Evolutionary conservation across 768 basidiomycete species (phyloP), one percentile per base, ranked within the genome.

Genomic region (Termitomyces sp.): DNA sequence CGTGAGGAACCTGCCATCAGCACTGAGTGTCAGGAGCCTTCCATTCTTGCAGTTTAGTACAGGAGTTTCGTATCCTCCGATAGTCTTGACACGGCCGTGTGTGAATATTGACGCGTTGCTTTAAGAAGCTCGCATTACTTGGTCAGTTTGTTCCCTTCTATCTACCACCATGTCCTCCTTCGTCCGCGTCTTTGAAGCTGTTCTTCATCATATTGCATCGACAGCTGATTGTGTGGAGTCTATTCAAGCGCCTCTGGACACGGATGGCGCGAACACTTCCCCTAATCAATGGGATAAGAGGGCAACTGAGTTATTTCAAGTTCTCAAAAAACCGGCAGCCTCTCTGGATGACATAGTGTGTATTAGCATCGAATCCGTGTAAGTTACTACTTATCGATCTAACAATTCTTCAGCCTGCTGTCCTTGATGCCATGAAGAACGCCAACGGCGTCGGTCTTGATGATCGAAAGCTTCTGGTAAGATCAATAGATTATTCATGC

Each of bases 401-500:
- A 19, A 45, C 23, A 37, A n/a, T n/a, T n/a, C 10, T 30, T 19
- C 32, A 85, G 84, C 73, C 75, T 28, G 81, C 79, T 14, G 73
- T 77, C 50, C 54, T 68, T 34, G 79, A 88, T 65, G 79, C 79
- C 12, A 34, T 82, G 10, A 66, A 67, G 57, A 70, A 83, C 60
- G 25, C 44, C 60, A 69, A 17, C 69, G 70, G 63, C 1, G 59
- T 66, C 12, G 77, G 79, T 2, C 63, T 82, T 40, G 75, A 90
- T 62, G 88, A 90, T 64, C 79, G 88, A 57, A 67, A 79, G 28
- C 68, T 88, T 59, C 67, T 89, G 67, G 87, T 78, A 65, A 67
- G 79, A 72, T 27, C 52, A 34, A 48, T 19, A 35, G 19, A 54
- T 30, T 3, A 28, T 21, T 23, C 17, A 19, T 37, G 16, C 32